These are phyloP conservation scores for Neurospora sp. DNA, from an alignment of 495 filamentous ascomycete species.

Conservation along the genomic window DNA sequence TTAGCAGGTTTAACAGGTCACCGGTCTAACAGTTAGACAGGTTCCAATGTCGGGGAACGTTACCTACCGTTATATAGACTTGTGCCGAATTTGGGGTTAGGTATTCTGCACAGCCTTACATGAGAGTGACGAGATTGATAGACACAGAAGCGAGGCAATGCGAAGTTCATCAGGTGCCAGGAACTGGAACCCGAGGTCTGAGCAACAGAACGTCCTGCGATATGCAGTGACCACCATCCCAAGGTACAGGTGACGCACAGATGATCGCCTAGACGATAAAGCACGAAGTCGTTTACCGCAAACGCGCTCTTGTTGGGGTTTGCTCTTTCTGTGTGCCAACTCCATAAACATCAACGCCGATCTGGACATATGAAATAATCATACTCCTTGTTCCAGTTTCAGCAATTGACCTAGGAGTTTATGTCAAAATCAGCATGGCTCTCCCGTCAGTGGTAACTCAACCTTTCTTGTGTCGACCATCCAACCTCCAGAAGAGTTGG, in stretches of 20 bases:
- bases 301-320: not conserved
- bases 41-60: not conserved
- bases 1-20: no score
- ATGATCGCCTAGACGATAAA: not conserved
- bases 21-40: not conserved
- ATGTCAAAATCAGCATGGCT: not conserved
- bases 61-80: not conserved
- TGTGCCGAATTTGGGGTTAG: not conserved
- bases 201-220: not conserved
- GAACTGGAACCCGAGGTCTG: not conserved
- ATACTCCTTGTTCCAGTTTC: not conserved
- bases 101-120: not conserved
- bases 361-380: not conserved
- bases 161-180: not conserved
- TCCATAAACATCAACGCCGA: not conserved
- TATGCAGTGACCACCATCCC: not conserved
- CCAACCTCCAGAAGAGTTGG: not conserved
- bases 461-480: not conserved
- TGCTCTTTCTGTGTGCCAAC: not conserved
- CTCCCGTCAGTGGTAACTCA: not conserved
- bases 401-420: not conserved
- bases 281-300: not conserved
- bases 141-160: not conserved
- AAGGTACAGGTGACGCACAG: not conserved
- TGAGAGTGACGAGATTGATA: not conserved